Conservation (phyloP, 345 rosid species). For the Eucalyptus cloeziana region DNA sequence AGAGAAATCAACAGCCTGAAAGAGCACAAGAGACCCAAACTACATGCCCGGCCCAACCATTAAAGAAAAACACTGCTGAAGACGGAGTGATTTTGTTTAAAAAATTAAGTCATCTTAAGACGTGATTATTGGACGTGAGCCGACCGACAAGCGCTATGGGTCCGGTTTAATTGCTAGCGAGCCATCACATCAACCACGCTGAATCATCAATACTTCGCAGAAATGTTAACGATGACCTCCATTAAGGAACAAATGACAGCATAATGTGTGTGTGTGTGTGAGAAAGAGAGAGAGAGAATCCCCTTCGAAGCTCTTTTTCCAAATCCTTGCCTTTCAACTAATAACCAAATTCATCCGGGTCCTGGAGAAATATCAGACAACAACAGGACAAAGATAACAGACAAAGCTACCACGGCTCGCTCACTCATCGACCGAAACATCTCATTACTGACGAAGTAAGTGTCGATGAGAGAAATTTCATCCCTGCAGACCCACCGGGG, state of each 20-base stretch:
- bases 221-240: not conserved
- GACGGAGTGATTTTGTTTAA: not conserved
- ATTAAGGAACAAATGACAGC: not conserved
- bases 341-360: not conserved
- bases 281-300: not conserved
- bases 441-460: conserved; percentile 41
- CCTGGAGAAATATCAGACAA: not conserved
- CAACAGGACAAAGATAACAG: not conserved
- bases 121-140: not conserved
- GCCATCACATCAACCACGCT: not conserved
- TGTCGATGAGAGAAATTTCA: conserved; percentile 44
- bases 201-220: not conserved
- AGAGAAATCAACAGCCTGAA: not conserved
- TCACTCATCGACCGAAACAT: conserved; percentile 48
- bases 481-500: conserved; percentile 61
- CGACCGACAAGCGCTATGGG: not conserved
- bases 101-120: not conserved
- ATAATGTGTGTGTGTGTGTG: not conserved
- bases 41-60: not conserved
- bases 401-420: not conserved
- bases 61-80: not conserved
- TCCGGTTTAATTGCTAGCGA: not conserved
- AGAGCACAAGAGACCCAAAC: not conserved
- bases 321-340: not conserved
- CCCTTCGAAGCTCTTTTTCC: not conserved